phyloP scores from a whole-genome alignment of 2,329 filamentous ascomycete species.

The Tolypocladium inflatum region DNA sequence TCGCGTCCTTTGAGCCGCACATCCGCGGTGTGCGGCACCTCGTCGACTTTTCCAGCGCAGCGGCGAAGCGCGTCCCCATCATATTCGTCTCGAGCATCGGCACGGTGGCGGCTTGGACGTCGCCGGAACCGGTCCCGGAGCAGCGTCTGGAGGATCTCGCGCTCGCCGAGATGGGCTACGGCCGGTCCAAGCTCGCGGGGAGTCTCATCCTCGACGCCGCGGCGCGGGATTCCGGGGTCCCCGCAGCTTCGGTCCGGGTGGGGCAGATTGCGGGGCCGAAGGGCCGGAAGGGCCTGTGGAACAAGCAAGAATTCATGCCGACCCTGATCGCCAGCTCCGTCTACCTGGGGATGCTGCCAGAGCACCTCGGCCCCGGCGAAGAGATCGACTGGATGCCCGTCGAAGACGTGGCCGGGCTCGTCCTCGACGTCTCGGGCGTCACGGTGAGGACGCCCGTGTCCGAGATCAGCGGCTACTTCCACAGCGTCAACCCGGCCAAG shows the following conservation, averaged over 20 bases:
- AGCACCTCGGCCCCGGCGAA: conserved; percentile 30
- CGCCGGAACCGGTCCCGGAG: conserved; percentile 26
- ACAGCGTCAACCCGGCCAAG: conserved; percentile 35
- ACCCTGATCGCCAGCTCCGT: conserved; percentile 37
- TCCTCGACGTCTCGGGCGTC: conserved; percentile 35
- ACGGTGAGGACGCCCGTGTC: conserved; percentile 8
- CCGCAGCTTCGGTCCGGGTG: conserved; percentile 30
- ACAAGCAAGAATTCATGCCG: conserved; percentile 47
- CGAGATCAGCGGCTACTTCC: conserved; percentile 31
- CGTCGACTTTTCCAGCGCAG: conserved; percentile 28
- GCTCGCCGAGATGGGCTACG: conserved; percentile 25
- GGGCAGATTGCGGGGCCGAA: conserved; percentile 37
- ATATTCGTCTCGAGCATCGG: conserved; percentile 35
- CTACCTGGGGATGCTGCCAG: conserved; percentile 36
- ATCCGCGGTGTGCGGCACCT: conserved; percentile 41
- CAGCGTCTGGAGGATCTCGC: conserved; percentile 21
- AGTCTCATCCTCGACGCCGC: conserved; percentile 33
- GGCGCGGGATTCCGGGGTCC: conserved; percentile 22
- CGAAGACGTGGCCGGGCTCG: conserved; percentile 33
- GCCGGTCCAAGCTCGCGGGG: conserved; percentile 31
- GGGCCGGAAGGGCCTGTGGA: conserved; percentile 38
- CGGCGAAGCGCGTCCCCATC: conserved; percentile 21
- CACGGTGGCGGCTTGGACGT: conserved; percentile 23
- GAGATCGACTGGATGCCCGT: conserved; percentile 46
- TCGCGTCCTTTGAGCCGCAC: conserved; percentile 39